These are phyloP conservation scores for Phylloporus sp. DNA, from an alignment of 768 basidiomycete species.

Conservation along the genomic window DNA sequence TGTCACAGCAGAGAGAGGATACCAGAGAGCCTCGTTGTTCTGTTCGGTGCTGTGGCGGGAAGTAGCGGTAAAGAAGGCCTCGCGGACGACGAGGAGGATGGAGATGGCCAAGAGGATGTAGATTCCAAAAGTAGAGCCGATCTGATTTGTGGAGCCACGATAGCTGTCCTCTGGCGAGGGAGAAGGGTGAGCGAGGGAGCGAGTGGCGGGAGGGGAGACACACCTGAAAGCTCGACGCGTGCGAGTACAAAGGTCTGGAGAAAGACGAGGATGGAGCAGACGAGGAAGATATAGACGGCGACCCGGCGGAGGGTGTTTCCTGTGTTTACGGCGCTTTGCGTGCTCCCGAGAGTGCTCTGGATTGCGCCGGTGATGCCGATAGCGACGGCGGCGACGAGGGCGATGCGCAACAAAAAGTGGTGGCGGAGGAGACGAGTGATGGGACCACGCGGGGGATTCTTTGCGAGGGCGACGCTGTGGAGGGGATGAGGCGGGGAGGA, in stretches of 20 bases:
- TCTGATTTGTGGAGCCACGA: not conserved
- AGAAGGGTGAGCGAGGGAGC: not conserved
- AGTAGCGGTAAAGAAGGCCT: constrained; percentile 30
- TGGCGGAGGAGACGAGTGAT: constrained; percentile 15
- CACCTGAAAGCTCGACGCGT: constrained; percentile 14
- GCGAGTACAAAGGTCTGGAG: constrained; percentile 19
- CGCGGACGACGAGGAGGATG: constrained; percentile 24
- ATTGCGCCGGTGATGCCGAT: constrained; percentile 29
- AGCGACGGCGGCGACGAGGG: constrained; percentile 22
- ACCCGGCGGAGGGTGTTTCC: constrained; percentile 25
- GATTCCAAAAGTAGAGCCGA: constrained; percentile 19
- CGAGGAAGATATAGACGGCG: constrained; percentile 30
- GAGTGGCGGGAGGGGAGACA: not conserved
- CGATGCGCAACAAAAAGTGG: constrained; percentile 23
- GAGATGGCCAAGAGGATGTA: constrained; percentile 23
- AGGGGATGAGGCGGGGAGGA: not conserved
- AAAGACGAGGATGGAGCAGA: constrained; percentile 20
- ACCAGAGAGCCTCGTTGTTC: constrained; percentile 29
- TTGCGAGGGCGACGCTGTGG: constrained; percentile 10
- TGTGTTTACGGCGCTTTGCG: constrained; percentile 3
- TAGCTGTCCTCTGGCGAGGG: constrained; percentile 9
- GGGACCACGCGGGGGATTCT: constrained; percentile 14
- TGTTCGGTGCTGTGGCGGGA: constrained; percentile 9
- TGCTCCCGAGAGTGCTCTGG: constrained; percentile 2
- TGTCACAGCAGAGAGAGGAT: constrained; percentile 29